A percentile compares a stretch with the other conserved stretches of the same genome.
Evolutionary conservation across 192 early-diverging fungal species (phyloP).

Genomic region (Oehlia diaphana): DNA sequence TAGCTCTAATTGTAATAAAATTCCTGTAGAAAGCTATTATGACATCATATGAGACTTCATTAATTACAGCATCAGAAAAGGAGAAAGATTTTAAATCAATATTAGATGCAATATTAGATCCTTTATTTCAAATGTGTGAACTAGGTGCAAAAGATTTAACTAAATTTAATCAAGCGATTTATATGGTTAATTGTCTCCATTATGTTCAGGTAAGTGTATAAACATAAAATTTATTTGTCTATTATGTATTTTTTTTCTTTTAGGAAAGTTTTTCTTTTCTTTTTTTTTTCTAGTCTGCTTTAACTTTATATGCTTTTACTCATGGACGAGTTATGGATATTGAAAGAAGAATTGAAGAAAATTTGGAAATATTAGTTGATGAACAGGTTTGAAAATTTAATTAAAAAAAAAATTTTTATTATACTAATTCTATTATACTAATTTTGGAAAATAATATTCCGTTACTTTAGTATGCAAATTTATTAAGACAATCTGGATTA

Average conservation of each 20-base stretch:
- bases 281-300: constrained; percentile 48
- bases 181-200: constrained; percentile 74
- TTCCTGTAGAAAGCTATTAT: constrained; percentile 70
- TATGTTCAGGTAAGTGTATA: constrained; percentile 61
- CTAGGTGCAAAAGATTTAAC: constrained; percentile 52
- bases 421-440: not conserved
- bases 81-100: constrained; percentile 69
- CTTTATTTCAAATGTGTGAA: constrained; percentile 71
- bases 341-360: constrained; percentile 61
- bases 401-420: not conserved
- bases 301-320: constrained; percentile 68
- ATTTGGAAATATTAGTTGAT: constrained; percentile 60
- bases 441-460: not conserved
- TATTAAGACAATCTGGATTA: constrained; percentile 69
- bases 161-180: constrained; percentile 65
- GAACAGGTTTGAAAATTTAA: constrained; percentile 56
- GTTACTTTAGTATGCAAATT: constrained; percentile 47
- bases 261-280: not conserved
- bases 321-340: constrained; percentile 53
- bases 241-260: not conserved
- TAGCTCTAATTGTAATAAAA: not conserved
- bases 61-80: constrained; percentile 51
- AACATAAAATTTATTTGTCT: not conserved
- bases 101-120: constrained; percentile 68
- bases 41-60: constrained; percentile 75